Conservation (phyloP, 2,329 filamentous ascomycete genomes). For the Lachnellula arida region DNA sequence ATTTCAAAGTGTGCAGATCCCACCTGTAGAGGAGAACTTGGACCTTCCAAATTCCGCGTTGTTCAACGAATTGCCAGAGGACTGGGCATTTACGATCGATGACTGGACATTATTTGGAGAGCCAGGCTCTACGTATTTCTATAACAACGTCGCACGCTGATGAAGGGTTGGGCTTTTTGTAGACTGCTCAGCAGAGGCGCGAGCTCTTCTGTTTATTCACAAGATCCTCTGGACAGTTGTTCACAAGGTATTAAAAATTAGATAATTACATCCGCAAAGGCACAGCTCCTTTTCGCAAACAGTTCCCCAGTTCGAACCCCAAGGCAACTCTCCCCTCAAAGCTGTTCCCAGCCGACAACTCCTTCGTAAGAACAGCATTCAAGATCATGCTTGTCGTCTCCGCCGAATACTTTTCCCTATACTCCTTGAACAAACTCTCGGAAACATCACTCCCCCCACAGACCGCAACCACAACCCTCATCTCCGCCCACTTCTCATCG, state of each 20-base stretch:
- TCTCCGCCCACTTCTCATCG: conserved; percentile 56
- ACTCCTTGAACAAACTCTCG: conserved; percentile 55
- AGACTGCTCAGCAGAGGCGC: too few species aligned
- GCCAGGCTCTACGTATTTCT: conserved; percentile 17
- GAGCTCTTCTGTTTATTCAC: too few species aligned
- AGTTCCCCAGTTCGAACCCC: too few species aligned
- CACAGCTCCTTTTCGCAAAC: too few species aligned
- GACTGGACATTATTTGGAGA: conserved; percentile 20
- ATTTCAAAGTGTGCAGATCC: neutral
- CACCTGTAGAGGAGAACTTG: neutral
- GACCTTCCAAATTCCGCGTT: conserved; percentile 5
- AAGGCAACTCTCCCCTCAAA: neutral
- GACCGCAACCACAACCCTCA: conserved; percentile 77
- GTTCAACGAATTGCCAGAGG: conserved; percentile 18
- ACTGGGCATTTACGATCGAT: conserved; percentile 20
- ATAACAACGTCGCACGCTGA: conserved; percentile 3
- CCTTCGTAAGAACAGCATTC: neutral
- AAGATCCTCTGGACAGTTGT: too few species aligned
- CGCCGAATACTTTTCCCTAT: conserved; percentile 41
- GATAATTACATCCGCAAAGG: too few species aligned
- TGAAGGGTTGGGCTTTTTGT: too few species aligned
- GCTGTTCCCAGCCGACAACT: neutral
- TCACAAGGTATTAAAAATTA: too few species aligned
- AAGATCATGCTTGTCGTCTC: neutral
- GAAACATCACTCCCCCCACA: conserved; percentile 74